A percentile compares a stretch with the other conserved stretches of the same genome.
phyloP scores from a whole-genome alignment of 2,329 filamentous ascomycete species.

The Fusarium camptoceras region DNA sequence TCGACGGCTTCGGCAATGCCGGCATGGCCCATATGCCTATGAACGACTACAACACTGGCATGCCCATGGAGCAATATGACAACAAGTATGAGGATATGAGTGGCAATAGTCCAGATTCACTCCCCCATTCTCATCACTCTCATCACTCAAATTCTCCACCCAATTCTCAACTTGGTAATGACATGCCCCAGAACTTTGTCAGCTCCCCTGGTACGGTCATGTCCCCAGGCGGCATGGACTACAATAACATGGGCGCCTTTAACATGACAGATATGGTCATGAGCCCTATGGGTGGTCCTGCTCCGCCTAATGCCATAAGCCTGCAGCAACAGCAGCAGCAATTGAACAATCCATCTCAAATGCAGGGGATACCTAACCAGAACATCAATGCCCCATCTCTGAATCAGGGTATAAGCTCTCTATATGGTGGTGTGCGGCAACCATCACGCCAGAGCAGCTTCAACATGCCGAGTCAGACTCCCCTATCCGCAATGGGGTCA shows the following conservation, averaged over 20 bases:
- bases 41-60: constrained; percentile 63
- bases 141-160: constrained; percentile 50
- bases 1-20: constrained; percentile 73
- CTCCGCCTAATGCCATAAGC: constrained; percentile 38
- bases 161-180: constrained; percentile 44
- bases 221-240: constrained; percentile 63
- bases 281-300: constrained; percentile 57
- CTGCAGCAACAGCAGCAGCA: constrained; percentile 46
- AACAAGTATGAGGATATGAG: constrained; percentile 54
- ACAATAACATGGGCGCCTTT: constrained; percentile 59
- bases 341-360: constrained; percentile 49
- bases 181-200: constrained; percentile 63
- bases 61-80: constrained; percentile 57
- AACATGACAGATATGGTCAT: constrained; percentile 66
- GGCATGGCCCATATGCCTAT: constrained; percentile 67
- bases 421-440: constrained; percentile 45
- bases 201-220: constrained; percentile 64
- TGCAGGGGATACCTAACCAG: constrained; percentile 47
- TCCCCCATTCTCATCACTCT: constrained; percentile 45
- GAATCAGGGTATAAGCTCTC: constrained; percentile 46
- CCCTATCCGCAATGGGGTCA: constrained; percentile 47
- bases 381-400: constrained; percentile 40
- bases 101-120: constrained; percentile 50
- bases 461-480: constrained; percentile 47
- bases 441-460: constrained; percentile 51